phyloP scores from a whole-genome alignment of 177 flowering plant genomes.

The Telopea speciosissima region DNA sequence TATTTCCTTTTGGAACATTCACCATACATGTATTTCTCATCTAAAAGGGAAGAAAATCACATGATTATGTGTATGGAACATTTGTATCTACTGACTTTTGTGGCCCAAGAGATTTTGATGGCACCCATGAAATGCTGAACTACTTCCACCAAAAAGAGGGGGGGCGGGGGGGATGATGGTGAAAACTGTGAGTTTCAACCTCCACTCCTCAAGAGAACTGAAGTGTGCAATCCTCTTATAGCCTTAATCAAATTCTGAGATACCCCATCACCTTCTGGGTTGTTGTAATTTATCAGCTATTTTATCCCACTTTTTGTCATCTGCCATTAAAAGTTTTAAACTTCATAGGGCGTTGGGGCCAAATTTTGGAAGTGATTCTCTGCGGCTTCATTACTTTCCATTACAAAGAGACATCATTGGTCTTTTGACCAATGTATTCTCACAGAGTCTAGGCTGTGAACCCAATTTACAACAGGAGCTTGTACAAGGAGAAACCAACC shows the following conservation, averaged over 20 bases:
- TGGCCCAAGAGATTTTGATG: neutral
- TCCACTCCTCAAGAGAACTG: neutral
- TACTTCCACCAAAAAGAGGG: too few species aligned
- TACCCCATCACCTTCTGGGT: neutral
- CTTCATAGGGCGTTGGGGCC: too few species aligned
- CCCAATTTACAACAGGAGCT: neutral
- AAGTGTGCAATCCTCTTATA: neutral
- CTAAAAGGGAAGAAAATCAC: too few species aligned
- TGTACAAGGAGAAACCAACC: neutral
- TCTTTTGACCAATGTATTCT: neutral
- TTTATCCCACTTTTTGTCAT: neutral
- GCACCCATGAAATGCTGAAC: neutral
- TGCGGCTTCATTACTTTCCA: constrained; percentile 8
- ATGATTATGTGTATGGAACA: too few species aligned
- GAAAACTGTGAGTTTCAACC: neutral
- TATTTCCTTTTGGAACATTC: too few species aligned
- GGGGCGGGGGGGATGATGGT: too few species aligned
- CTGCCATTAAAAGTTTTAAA: neutral
- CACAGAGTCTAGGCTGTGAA: neutral
- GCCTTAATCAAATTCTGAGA: neutral
- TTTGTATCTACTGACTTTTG: too few species aligned
- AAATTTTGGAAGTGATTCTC: constrained; percentile 4
- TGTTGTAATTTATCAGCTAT: neutral
- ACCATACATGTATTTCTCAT: too few species aligned
- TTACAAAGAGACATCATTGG: constrained; percentile 1